Evolutionary conservation across 345 rosid genomes (phyloP).

Genomic region (Gossypium herbaceum): DNA sequence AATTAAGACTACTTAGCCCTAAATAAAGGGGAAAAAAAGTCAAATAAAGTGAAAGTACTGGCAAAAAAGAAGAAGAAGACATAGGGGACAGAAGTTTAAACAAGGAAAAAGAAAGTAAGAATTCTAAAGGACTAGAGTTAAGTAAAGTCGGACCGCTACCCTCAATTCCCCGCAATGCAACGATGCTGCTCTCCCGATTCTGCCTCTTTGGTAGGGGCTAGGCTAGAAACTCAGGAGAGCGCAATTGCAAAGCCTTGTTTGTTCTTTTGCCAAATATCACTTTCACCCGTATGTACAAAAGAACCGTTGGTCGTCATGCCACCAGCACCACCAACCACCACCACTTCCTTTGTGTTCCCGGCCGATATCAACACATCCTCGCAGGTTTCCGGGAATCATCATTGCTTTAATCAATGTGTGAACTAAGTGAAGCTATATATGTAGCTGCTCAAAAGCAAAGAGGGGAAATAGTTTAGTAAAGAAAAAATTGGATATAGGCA

Average conservation of each 20-base stretch:
- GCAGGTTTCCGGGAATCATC: constrained; percentile 13
- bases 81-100: constrained; percentile 20
- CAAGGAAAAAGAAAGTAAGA: constrained; percentile 12
- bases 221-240: constrained; percentile 66
- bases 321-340: constrained; percentile 35
- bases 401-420: neutral
- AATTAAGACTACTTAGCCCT: neutral
- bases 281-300: constrained; percentile 35
- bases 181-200: constrained; percentile 62
- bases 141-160: constrained; percentile 77
- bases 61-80: constrained; percentile 3
- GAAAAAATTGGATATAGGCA: constrained; percentile 20
- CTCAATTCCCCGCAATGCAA: constrained; percentile 94
- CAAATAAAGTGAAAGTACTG: neutral
- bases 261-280: constrained; percentile 4
- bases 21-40: neutral
- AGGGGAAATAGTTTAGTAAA: neutral
- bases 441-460: constrained; percentile 10
- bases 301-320: constrained; percentile 23
- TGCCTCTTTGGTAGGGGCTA: constrained; percentile 19
- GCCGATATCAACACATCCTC: constrained; percentile 6
- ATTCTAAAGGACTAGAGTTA: constrained; percentile 18
- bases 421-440: neutral
- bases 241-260: constrained; percentile 58
- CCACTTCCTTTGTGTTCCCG: constrained; percentile 15